Conservation (phyloP, 371 early-diverging fungal genomes). For the Actinomortierella wolfii region DNA sequence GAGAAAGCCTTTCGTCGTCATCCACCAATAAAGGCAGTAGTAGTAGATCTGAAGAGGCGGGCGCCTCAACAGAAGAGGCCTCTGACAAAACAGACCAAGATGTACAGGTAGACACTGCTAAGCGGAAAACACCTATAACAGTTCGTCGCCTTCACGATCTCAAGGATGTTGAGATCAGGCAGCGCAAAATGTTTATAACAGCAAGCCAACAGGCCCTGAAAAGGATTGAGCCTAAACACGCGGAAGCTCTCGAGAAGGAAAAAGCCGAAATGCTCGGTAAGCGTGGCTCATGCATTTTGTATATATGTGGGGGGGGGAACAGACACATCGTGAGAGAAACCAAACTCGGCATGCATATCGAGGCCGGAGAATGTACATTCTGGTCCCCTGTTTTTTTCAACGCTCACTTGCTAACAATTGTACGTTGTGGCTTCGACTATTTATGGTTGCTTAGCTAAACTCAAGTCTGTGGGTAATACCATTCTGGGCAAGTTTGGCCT, state of each 20-base stretch:
- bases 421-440: too few species aligned
- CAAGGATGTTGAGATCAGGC: too few species aligned
- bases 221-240: conserved; percentile 29
- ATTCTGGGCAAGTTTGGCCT: conserved; percentile 77
- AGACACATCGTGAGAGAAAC: not conserved
- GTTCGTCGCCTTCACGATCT: too few species aligned
- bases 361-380: not conserved
- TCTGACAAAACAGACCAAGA: not conserved
- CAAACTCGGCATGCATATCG: not conserved
- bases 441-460: conserved; percentile 48
- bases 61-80: not conserved
- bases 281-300: not conserved
- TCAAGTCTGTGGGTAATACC: conserved; percentile 76
- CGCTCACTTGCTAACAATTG: too few species aligned
- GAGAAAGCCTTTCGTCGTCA: too few species aligned
- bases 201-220: conserved; percentile 38
- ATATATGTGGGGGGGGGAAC: too few species aligned
- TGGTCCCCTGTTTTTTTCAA: too few species aligned
- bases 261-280: conserved; percentile 75
- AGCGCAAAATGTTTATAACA: too few species aligned
- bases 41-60: conserved; percentile 1
- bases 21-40: too few species aligned
- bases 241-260: conserved; percentile 63
- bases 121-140: too few species aligned
- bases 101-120: too few species aligned